These are phyloP conservation scores for Cenchrus americanus DNA, from an alignment of 176 grass and related monocot species.

Conservation along the genomic window DNA sequence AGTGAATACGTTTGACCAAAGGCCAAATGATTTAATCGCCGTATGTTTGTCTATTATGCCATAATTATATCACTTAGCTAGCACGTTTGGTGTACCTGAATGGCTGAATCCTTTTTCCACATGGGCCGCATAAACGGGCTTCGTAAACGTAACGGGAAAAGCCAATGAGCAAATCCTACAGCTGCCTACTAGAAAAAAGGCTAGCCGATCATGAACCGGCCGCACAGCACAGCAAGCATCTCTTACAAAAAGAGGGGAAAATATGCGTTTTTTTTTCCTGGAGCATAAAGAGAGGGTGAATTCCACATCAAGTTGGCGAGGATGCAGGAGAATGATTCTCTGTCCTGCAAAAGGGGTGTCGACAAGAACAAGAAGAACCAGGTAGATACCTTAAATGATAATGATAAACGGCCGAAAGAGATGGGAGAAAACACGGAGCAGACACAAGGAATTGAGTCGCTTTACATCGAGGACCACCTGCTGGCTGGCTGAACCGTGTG, in stretches of 20 bases:
- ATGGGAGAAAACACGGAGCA: neutral
- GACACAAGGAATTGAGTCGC: neutral
- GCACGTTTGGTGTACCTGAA: neutral
- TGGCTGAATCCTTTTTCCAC: neutral
- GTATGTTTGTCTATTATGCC: neutral
- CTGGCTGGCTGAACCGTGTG: neutral
- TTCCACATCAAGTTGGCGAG: neutral
- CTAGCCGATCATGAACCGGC: neutral
- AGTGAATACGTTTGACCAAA: neutral
- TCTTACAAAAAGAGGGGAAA: neutral
- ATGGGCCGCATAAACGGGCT: neutral
- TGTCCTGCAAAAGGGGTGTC: neutral
- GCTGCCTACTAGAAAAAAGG: neutral
- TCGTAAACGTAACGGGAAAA: neutral
- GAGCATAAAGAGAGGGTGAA: neutral
- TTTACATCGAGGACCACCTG: constrained; percentile 17
- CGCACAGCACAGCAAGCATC: neutral
- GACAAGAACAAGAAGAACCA: neutral
- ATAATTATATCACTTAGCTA: neutral
- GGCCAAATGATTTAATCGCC: neutral
- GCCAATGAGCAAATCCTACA: neutral
- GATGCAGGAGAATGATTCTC: neutral
- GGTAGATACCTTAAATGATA: neutral
- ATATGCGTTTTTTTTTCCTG: neutral
- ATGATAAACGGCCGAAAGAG: neutral